These are phyloP conservation scores for Pythium brachiatum DNA, from an alignment of 352 stramenopile species.

Conservation along the genomic window DNA sequence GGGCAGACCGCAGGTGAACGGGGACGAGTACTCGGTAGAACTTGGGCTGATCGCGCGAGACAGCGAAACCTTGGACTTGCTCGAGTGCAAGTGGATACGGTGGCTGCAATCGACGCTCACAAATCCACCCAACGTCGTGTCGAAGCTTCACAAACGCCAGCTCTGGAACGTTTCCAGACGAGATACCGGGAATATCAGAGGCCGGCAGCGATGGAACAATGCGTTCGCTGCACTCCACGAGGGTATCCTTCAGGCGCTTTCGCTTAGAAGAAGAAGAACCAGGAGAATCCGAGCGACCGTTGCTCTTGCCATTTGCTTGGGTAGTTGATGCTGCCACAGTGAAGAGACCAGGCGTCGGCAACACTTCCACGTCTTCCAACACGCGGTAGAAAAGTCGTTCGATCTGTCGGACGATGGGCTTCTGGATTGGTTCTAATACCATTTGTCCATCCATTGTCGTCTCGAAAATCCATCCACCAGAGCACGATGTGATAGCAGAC, in stretches of 20 bases:
- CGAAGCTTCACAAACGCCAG: conserved; percentile 78
- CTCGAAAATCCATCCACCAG: conserved; percentile 84
- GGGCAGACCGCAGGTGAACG: conserved; percentile 64
- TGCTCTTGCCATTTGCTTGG: conserved; percentile 2
- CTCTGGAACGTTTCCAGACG: conserved; percentile 14
- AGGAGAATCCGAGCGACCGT: conserved; percentile 7
- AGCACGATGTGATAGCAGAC: conserved; percentile 37
- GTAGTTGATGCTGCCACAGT: conserved; percentile 5
- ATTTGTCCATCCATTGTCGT: conserved; percentile 82
- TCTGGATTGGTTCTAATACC: conserved; percentile 65
- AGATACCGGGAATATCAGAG: conserved; percentile 5
- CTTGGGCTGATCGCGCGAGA: conserved; percentile 64
- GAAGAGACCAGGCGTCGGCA: conserved; percentile 48
- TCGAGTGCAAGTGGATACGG: conserved; percentile 56
- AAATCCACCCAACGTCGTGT: conserved; percentile 80
- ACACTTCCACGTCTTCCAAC: conserved; percentile 59
- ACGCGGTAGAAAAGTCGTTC: conserved; percentile 80
- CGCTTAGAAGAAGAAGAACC: conserved; percentile 31
- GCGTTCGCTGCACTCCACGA: conserved; percentile 79
- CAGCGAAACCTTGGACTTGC: conserved; percentile 67
- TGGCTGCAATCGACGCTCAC: conserved; percentile 48
- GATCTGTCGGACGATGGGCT: conserved; percentile 61
- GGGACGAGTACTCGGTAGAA: conserved; percentile 75
- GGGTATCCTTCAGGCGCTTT: conserved; percentile 64
- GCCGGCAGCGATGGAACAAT: conserved; percentile 41